Conservation (phyloP, 176 grass and related monocot species). For the Oryza officinalis region DNA sequence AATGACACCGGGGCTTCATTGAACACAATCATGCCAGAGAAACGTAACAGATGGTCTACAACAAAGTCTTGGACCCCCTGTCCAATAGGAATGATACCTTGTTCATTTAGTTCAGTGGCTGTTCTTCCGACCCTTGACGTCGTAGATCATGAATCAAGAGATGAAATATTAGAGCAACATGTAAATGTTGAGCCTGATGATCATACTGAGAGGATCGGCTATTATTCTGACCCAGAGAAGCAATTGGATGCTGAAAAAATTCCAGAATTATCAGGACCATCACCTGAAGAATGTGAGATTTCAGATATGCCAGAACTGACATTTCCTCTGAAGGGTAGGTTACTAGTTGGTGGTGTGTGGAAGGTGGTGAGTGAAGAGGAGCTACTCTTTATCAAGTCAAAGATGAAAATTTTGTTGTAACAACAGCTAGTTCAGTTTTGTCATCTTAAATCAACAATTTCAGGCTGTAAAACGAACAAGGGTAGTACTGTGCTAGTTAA, state of each 20-base stretch:
- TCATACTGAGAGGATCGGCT: constrained; percentile 30
- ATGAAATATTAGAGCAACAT: constrained; percentile 21
- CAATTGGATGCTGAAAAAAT: constrained; percentile 26
- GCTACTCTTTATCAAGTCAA: constrained; percentile 42
- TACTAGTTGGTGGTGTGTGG: constrained; percentile 68
- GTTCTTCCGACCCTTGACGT: constrained; percentile 68
- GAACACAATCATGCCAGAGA: constrained; percentile 27
- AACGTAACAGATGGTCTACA: constrained; percentile 55
- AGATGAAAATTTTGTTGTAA: constrained; percentile 45
- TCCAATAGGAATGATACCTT: constrained; percentile 81
- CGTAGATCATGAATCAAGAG: not conserved
- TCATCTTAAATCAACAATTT: not conserved
- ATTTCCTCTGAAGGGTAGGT: constrained; percentile 46
- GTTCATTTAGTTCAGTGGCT: constrained; percentile 85
- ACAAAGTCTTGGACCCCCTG: constrained; percentile 75
- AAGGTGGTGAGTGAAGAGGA: constrained; percentile 59
- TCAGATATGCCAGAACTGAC: constrained; percentile 31
- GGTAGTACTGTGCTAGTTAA: not conserved
- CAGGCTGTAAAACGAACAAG: not conserved
- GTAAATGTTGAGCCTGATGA: constrained; percentile 21
- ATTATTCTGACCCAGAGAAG: constrained; percentile 10
- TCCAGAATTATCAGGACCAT: constrained; percentile 42
- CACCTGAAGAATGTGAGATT: constrained; percentile 28
- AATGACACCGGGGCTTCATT: not conserved
- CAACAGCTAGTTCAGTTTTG: not conserved